phyloP scores from a whole-genome alignment of 2,329 filamentous ascomycete genomes.

The Tolypocladium paradoxum region DNA sequence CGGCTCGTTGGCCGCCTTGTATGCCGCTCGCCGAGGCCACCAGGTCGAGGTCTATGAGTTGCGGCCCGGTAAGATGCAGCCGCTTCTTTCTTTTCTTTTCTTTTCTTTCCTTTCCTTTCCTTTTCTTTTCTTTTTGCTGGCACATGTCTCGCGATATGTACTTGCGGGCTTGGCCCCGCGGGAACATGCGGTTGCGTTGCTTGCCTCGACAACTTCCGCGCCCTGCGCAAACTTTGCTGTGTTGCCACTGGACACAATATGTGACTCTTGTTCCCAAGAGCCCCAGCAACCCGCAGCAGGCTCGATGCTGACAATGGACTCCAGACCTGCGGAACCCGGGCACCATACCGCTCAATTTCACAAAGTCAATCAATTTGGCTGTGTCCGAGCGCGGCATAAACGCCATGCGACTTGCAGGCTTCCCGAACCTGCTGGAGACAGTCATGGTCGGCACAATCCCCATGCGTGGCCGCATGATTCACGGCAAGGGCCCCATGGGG shows the following conservation, averaged over 20 bases:
- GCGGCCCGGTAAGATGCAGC: conserved; percentile 61
- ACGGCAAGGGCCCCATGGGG: conserved; percentile 55
- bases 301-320: neutral
- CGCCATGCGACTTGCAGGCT: conserved; percentile 63
- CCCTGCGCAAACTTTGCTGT: neutral
- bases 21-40: conserved; percentile 80
- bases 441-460: conserved; percentile 74
- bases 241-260: neutral
- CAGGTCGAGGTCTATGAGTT: conserved; percentile 92
- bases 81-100: too few species aligned
- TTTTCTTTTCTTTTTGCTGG: neutral
- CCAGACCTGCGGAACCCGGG: conserved; percentile 79
- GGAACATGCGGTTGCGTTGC: neutral
- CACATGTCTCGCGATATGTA: neutral
- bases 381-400: conserved; percentile 90
- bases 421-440: conserved; percentile 56
- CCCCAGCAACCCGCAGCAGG: neutral
- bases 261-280: neutral
- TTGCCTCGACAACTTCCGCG: neutral
- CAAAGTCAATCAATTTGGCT: conserved; percentile 96
- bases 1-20: conserved; percentile 81
- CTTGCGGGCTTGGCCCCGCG: neutral
- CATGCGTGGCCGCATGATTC: conserved; percentile 96
- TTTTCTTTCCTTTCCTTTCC: too few species aligned
- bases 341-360: conserved; percentile 84